Conservation (phyloP, 163 green algal species). For the Coccomyxa subellipsoidea region DNA sequence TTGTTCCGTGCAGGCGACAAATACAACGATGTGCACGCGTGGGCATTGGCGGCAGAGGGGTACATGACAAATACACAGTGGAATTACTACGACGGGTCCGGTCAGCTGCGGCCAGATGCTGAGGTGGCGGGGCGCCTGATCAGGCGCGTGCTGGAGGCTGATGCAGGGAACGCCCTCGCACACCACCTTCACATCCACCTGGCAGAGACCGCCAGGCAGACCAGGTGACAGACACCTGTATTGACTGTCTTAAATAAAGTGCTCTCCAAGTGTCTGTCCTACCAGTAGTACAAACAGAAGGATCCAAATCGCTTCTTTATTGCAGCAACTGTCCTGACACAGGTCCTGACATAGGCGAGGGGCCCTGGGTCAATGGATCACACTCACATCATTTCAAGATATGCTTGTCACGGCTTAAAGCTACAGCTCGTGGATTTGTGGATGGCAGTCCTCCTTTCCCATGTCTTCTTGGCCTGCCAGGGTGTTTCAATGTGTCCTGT, state of each 20-base stretch:
- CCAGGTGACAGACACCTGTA: background rate
- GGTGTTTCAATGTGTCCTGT: too few relatives aligned
- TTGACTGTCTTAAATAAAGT: background rate
- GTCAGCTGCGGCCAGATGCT: slow-evolving; percentile 20
- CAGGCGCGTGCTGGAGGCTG: slow-evolving; percentile 21
- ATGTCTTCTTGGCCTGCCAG: too few relatives aligned
- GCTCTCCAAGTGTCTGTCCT: too few relatives aligned
- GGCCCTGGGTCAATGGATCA: too few relatives aligned
- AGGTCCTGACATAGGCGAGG: too few relatives aligned
- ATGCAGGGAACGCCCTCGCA: slow-evolving; percentile 45
- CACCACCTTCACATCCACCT: slow-evolving; percentile 71
- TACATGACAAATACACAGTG: slow-evolving; percentile 12
- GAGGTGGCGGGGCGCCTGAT: slow-evolving; percentile 37
- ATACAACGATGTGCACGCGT: slow-evolving; percentile 15
- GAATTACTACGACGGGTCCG: slow-evolving; percentile 1
- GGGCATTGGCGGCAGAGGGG: slow-evolving; percentile 17
- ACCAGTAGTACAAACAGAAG: too few relatives aligned
- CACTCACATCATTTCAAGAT: too few relatives aligned
- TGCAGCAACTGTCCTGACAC: too few relatives aligned
- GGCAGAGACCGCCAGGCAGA: slow-evolving; percentile 40
- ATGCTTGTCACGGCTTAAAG: too few relatives aligned
- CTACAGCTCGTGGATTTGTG: too few relatives aligned
- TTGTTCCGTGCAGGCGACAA: background rate
- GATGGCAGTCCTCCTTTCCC: too few relatives aligned
- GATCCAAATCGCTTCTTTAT: too few relatives aligned